phyloP scores from a whole-genome alignment of 306 rosid genomes.

The Geum urbanum region DNA sequence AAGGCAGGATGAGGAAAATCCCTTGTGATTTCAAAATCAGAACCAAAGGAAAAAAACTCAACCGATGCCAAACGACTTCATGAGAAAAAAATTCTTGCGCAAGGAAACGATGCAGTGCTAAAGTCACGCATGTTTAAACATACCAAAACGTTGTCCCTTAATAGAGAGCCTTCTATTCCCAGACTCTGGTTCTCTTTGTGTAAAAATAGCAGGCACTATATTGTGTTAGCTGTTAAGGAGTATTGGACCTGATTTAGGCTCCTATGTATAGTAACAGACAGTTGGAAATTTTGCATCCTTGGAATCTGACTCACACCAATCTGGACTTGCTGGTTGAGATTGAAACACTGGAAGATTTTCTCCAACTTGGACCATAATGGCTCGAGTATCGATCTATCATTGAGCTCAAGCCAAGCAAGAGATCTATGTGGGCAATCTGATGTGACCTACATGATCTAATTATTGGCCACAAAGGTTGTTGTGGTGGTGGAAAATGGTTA shows the following conservation, averaged over 20 bases:
- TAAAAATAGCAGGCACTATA: constrained; percentile 14
- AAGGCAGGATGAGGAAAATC: constrained; percentile 22
- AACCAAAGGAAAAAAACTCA: neutral
- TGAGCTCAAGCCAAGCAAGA: constrained; percentile 2
- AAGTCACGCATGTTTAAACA: neutral
- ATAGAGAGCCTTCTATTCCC: neutral
- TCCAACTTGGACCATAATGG: constrained; percentile 5
- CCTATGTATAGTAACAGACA: constrained; percentile 2
- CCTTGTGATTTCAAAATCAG: constrained; percentile 12
- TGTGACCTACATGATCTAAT: neutral
- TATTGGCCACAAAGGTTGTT: constrained; percentile 3
- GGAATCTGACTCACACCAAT: neutral
- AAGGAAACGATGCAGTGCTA: neutral
- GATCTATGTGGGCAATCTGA: constrained; percentile 11
- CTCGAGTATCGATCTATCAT: neutral
- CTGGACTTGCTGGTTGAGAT: neutral
- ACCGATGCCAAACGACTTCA: constrained; percentile 14
- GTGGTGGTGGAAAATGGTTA: neutral
- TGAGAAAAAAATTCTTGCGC: neutral
- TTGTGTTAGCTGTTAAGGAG: neutral
- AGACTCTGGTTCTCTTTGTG: neutral
- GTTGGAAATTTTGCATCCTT: neutral
- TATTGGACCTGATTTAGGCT: constrained; percentile 6
- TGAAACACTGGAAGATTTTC: neutral
- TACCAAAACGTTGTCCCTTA: neutral